Evolutionary conservation across 2,329 filamentous ascomycete genomes (phyloP).

Genomic region (Verticillium tricorpus): DNA sequence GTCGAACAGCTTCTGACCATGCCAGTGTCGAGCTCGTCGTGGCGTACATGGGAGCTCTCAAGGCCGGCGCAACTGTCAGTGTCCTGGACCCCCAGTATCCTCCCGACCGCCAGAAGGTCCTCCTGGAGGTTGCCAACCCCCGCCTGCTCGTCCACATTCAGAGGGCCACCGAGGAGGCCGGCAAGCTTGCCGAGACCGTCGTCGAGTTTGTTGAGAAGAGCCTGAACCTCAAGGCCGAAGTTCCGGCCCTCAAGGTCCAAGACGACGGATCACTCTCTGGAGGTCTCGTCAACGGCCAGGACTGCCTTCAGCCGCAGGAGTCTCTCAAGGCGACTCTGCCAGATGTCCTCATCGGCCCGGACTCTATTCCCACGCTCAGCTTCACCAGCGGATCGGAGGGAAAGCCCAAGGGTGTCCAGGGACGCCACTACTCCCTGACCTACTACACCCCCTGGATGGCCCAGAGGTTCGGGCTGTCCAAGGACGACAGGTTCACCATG

Average conservation of each 20-base stretch:
- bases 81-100: constrained; percentile 81
- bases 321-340: constrained; percentile 48
- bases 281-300: constrained; percentile 39
- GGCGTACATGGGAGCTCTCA: constrained; percentile 1
- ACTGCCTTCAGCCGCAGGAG: not conserved
- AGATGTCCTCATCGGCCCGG: constrained; percentile 77
- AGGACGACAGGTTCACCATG: constrained; percentile 74
- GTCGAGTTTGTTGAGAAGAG: constrained; percentile 64
- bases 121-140: constrained; percentile 75
- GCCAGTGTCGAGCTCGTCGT: constrained; percentile 52
- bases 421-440: constrained; percentile 79
- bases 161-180: constrained; percentile 63
- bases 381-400: constrained; percentile 76
- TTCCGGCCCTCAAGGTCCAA: constrained; percentile 68
- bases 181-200: constrained; percentile 8
- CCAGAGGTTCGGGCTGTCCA: constrained; percentile 68
- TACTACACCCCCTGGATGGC: constrained; percentile 96
- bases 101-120: constrained; percentile 74
- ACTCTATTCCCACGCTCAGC: constrained; percentile 71
- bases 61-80: constrained; percentile 54
- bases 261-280: constrained; percentile 71
- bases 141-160: constrained; percentile 68
- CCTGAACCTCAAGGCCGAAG: constrained; percentile 65
- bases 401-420: constrained; percentile 79
- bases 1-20: not conserved